Percentiles rank a stretch among this genome's conserved stretches.
Evolutionary conservation across 2,329 filamentous ascomycete genomes (phyloP).

Genomic region (Amauroascus niger): DNA sequence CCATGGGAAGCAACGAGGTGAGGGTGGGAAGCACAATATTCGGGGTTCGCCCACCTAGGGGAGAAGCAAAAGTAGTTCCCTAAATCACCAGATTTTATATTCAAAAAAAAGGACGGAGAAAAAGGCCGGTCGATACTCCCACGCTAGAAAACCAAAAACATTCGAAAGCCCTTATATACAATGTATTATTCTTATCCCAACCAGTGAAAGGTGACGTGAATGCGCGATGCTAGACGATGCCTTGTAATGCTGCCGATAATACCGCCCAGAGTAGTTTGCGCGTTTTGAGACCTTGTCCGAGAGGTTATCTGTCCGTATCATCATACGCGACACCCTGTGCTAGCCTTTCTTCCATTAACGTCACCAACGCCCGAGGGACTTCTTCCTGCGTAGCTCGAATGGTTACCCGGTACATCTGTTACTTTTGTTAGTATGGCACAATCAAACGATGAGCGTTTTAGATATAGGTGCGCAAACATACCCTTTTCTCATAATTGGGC

Average conservation of each 20-base stretch:
- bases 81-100: constrained; percentile 19
- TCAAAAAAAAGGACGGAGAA: background rate
- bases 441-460: background rate
- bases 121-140: background rate
- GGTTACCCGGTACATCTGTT: constrained; percentile 87
- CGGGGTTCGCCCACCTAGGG: constrained; percentile 67
- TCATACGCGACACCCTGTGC: constrained; percentile 39
- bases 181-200: constrained; percentile 8
- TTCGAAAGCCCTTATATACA: constrained; percentile 9
- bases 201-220: background rate
- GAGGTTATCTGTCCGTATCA: constrained; percentile 1
- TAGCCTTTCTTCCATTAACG: constrained; percentile 78
- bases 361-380: constrained; percentile 69
- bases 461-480: constrained; percentile 40
- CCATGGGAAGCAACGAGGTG: constrained; percentile 77
- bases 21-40: constrained; percentile 92
- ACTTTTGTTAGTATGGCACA: constrained; percentile 13
- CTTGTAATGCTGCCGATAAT: constrained; percentile 2
- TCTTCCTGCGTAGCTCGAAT: constrained; percentile 87
- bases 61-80: constrained; percentile 58
- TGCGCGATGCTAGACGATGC: background rate
- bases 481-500: constrained; percentile 85
- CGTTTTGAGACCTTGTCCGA: background rate
- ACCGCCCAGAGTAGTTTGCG: background rate
- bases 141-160: background rate